These are phyloP conservation scores for Lactarius psammicola DNA, from an alignment of 768 basidiomycete species.

Conservation along the genomic window DNA sequence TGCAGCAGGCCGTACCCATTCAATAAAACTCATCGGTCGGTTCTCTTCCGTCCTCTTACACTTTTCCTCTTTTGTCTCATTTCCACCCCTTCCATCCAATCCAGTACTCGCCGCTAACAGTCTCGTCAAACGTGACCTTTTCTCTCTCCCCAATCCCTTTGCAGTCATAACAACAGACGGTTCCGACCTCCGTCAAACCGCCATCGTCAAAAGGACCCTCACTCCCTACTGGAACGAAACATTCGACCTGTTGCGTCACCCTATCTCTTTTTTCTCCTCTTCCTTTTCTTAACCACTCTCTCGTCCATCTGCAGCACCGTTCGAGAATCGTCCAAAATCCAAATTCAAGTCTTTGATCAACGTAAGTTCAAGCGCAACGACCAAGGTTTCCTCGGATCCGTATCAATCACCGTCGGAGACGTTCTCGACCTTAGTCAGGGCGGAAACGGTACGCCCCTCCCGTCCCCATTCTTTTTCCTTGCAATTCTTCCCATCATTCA, in stretches of 20 bases:
- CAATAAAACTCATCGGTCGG: slow-evolving; percentile 21
- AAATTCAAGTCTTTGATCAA: slow-evolving; percentile 89
- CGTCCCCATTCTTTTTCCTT: neutral
- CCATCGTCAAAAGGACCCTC: slow-evolving; percentile 63
- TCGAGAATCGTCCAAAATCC: slow-evolving; percentile 69
- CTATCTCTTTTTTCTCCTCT: neutral
- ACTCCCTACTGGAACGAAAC: slow-evolving; percentile 82
- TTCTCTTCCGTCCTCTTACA: neutral
- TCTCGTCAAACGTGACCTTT: slow-evolving; percentile 72
- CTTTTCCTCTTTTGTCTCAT: slow-evolving; percentile 1
- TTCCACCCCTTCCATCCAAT: slow-evolving; percentile 7
- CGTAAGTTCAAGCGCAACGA: slow-evolving; percentile 84
- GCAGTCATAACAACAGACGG: slow-evolving; percentile 84
- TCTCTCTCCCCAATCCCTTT: slow-evolving; percentile 84
- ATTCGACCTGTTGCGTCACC: slow-evolving; percentile 66
- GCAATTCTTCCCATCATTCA: neutral
- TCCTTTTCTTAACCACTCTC: neutral
- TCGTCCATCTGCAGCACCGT: slow-evolving; percentile 49
- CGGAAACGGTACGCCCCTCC: slow-evolving; percentile 28
- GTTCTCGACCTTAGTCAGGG: slow-evolving; percentile 41
- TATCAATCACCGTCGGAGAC: slow-evolving; percentile 44
- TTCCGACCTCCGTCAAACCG: slow-evolving; percentile 72
- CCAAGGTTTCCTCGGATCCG: slow-evolving; percentile 61
- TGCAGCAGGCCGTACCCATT: neutral
- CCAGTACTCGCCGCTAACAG: slow-evolving; percentile 75